Conservation (phyloP, 2,329 filamentous ascomycete genomes). For the Onygenales sp. region DNA sequence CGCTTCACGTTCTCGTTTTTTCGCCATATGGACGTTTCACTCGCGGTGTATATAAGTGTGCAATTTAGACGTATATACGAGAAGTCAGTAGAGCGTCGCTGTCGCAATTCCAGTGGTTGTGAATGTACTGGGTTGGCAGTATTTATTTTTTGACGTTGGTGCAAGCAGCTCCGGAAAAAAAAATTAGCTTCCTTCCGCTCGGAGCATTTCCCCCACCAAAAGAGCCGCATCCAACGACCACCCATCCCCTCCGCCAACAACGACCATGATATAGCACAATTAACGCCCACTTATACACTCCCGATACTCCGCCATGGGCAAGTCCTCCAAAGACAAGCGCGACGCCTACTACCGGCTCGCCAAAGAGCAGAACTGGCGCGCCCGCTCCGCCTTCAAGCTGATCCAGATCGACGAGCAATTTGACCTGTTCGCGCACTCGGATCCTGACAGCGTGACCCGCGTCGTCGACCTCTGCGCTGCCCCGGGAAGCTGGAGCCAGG, state of each 20-base stretch:
- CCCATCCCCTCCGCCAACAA: background rate
- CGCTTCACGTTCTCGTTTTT: constrained; percentile 18
- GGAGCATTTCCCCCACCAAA: background rate
- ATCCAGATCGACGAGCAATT: constrained; percentile 95
- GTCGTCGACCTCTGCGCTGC: constrained; percentile 95
- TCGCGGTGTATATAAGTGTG: background rate
- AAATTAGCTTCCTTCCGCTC: background rate
- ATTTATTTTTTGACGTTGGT: background rate
- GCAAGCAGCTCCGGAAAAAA: background rate
- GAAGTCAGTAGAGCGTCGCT: background rate
- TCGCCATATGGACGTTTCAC: constrained; percentile 18
- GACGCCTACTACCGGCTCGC: constrained; percentile 96
- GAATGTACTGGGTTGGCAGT: too few species aligned
- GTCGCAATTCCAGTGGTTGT: too few species aligned
- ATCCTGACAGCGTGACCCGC: constrained; percentile 63
- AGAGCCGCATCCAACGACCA: too few species aligned
- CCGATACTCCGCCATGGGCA: constrained; percentile 56
- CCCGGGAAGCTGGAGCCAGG: constrained; percentile 94
- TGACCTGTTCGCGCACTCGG: constrained; percentile 64
- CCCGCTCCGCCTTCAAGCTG: constrained; percentile 91
- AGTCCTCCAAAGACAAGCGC: constrained; percentile 97
- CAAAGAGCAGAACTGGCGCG: constrained; percentile 98
- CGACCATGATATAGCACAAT: background rate
- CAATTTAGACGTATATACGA: background rate
- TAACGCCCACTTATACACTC: background rate